phyloP scores from a whole-genome alignment of 2,329 filamentous ascomycete genomes.

The Fusarium burgessii region DNA sequence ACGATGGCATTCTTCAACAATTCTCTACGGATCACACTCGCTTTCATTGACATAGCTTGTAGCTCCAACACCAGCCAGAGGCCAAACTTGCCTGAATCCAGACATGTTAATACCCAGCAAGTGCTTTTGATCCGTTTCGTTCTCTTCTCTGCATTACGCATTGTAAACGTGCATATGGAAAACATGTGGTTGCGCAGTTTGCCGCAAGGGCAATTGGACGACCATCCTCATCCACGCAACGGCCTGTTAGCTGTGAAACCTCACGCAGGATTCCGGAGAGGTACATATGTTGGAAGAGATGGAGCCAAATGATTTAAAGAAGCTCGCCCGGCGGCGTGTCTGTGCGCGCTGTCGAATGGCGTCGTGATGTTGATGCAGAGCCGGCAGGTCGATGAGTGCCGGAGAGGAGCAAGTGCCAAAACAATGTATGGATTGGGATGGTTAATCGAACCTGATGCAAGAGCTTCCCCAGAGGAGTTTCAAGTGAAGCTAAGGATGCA shows the following conservation, averaged over 20 bases:
- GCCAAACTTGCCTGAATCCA: slow-evolving; percentile 38
- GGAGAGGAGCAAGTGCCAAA: slow-evolving; percentile 73
- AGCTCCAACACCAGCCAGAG: not conserved
- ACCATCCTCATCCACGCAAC: slow-evolving; percentile 65
- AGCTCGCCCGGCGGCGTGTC: slow-evolving; percentile 65
- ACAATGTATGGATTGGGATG: slow-evolving; percentile 75
- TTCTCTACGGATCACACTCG: not conserved
- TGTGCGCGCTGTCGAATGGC: slow-evolving; percentile 58
- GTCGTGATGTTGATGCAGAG: slow-evolving; percentile 55
- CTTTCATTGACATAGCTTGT: not conserved
- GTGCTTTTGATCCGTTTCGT: slow-evolving; percentile 58
- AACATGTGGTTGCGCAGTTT: slow-evolving; percentile 62
- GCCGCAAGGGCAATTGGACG: slow-evolving; percentile 68
- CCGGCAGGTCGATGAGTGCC: slow-evolving; percentile 68
- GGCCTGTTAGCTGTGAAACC: slow-evolving; percentile 68
- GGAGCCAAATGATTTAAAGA: slow-evolving; percentile 58
- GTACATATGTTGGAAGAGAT: slow-evolving; percentile 57
- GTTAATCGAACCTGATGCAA: slow-evolving; percentile 64
- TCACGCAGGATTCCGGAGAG: slow-evolving; percentile 64
- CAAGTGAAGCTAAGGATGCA: not conserved
- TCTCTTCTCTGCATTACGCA: slow-evolving; percentile 39
- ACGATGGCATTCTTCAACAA: not conserved
- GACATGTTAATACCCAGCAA: slow-evolving; percentile 58
- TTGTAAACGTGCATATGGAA: slow-evolving; percentile 58
- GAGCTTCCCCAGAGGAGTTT: not conserved